Evolutionary conservation across 192 early-diverging fungal species (phyloP).

Genomic region (Backusella parvicylindrica): DNA sequence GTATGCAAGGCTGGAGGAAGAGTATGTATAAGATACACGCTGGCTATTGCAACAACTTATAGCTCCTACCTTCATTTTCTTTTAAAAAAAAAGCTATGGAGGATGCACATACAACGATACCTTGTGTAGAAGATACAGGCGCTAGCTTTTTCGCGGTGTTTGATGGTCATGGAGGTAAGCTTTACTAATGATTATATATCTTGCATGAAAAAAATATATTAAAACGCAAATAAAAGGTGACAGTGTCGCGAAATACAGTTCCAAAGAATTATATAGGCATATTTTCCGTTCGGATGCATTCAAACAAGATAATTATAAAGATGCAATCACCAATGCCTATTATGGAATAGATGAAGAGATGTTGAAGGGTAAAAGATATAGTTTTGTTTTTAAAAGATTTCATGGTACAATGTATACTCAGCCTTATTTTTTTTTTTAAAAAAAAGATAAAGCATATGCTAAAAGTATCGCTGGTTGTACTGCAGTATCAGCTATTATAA

Average conservation of each 20-base stretch:
- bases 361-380: slow-evolving; percentile 52
- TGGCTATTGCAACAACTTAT: too few relatives aligned
- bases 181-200: neutral
- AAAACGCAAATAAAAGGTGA: slow-evolving; percentile 52
- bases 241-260: slow-evolving; percentile 81
- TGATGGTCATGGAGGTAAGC: slow-evolving; percentile 90
- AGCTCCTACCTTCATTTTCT: too few relatives aligned
- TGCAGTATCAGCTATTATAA: slow-evolving; percentile 56
- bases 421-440: neutral
- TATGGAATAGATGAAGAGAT: slow-evolving; percentile 76
- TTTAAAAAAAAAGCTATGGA: slow-evolving; percentile 81
- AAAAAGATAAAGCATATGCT: slow-evolving; percentile 10
- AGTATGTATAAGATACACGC: slow-evolving; percentile 51
- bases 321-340: slow-evolving; percentile 82
- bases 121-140: slow-evolving; percentile 60
- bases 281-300: slow-evolving; percentile 69
- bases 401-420: too few relatives aligned
- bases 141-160: slow-evolving; percentile 92
- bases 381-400: too few relatives aligned
- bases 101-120: slow-evolving; percentile 92
- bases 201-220: too few relatives aligned
- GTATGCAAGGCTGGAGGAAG: slow-evolving; percentile 98
- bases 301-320: slow-evolving; percentile 55
- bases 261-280: slow-evolving; percentile 67
- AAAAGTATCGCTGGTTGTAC: slow-evolving; percentile 90